Conservation (phyloP, 768 basidiomycete genomes). For the Boletus rufocinnamomeus region DNA sequence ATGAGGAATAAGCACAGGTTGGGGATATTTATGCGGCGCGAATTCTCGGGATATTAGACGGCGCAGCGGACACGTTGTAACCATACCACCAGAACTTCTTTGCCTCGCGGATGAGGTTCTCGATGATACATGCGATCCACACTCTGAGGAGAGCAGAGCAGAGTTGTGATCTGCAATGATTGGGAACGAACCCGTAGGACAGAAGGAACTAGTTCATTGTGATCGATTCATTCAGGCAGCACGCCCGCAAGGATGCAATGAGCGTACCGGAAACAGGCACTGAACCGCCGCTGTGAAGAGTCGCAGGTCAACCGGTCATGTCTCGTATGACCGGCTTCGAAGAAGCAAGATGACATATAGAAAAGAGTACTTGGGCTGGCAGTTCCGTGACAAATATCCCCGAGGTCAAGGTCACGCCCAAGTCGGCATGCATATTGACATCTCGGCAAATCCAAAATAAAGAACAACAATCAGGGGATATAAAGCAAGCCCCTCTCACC, state of each 20-base stretch:
- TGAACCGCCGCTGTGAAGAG: not conserved
- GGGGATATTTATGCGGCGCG: constrained; percentile 22
- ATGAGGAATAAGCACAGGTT: constrained; percentile 7
- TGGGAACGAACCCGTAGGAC: not conserved
- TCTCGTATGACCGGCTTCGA: not conserved
- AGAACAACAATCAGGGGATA: constrained; percentile 15
- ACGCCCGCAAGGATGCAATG: not conserved
- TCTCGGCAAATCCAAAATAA: constrained; percentile 11
- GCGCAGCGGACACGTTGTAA: constrained; percentile 14
- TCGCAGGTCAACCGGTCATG: too few relatives aligned
- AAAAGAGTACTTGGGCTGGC: not conserved
- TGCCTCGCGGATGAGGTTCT: constrained; percentile 19
- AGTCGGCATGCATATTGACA: not conserved
- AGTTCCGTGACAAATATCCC: too few relatives aligned
- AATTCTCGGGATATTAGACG: constrained; percentile 12
- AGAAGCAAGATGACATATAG: not conserved
- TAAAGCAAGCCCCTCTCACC: not conserved
- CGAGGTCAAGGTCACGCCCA: too few relatives aligned
- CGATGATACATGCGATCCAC: not conserved
- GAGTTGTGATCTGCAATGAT: not conserved
- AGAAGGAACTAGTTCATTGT: not conserved
- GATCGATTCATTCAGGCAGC: not conserved
- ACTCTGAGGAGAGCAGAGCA: not conserved
- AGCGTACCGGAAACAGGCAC: not conserved
- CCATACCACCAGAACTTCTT: constrained; percentile 15